A percentile compares a stretch with the other conserved stretches of the same genome.
These are phyloP conservation scores for Mortierella sp. DNA, from an alignment of 371 early-diverging fungal genomes.

Conservation along the genomic window DNA sequence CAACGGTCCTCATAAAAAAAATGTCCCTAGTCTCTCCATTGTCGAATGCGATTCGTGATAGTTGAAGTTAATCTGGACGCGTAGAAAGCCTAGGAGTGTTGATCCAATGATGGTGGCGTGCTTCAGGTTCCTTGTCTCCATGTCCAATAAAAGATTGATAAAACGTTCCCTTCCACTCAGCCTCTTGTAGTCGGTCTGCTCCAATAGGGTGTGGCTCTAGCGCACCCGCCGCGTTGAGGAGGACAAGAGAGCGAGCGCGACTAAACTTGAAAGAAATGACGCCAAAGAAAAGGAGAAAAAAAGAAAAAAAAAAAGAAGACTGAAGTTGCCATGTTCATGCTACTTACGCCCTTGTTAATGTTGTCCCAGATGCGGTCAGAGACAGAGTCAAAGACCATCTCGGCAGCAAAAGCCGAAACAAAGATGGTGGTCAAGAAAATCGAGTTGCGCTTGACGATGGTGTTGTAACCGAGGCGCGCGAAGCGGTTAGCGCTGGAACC, in stretches of 20 bases:
- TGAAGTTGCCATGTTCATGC: not conserved
- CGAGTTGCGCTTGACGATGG: conserved; percentile 79
- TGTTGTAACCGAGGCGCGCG: conserved; percentile 69
- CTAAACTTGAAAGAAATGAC: not conserved
- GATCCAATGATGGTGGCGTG: not conserved
- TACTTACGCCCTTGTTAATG: conserved; percentile 87
- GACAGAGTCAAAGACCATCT: conserved; percentile 78
- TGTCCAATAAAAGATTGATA: not conserved
- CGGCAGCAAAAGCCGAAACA: conserved; percentile 81
- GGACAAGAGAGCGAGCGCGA: not conserved
- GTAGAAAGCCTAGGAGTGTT: no score
- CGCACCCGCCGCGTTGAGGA: no score
- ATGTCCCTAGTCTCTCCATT: no score
- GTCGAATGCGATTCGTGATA: no score
- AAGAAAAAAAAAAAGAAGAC: conserved; percentile 11
- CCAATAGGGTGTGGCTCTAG: not conserved
- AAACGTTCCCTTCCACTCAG: not conserved
- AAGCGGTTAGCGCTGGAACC: conserved; percentile 52
- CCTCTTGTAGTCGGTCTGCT: not conserved
- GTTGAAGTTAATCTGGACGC: no score
- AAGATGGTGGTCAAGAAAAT: conserved; percentile 79
- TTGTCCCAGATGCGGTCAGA: conserved; percentile 80
- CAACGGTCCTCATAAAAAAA: no score
- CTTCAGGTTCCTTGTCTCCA: not conserved
- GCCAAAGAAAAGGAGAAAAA: conserved; percentile 6